phyloP scores from a whole-genome alignment of 331 rosid species.

The Prunus yedoensis region DNA sequence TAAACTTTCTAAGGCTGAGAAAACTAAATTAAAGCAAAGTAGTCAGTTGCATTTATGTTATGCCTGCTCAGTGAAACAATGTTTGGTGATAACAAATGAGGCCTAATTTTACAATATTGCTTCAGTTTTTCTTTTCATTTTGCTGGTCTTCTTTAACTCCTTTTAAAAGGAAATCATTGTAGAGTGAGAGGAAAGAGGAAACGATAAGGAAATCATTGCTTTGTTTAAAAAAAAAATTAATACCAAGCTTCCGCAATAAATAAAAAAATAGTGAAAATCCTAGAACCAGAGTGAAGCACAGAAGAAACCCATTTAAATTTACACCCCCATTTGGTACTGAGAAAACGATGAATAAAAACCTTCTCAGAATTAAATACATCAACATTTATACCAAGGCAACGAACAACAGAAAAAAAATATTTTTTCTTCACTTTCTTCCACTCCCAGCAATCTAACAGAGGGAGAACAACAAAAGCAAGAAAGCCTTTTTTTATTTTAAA shows the following conservation, averaged over 20 bases:
- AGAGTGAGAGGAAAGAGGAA: background rate
- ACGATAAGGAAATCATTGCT: conserved; percentile 3
- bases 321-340: conserved; percentile 6
- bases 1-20: background rate
- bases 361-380: background rate
- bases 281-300: conserved; percentile 16
- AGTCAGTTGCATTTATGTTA: conserved; percentile 7
- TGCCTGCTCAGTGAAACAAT: conserved; percentile 5
- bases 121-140: background rate
- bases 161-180: conserved; percentile 26
- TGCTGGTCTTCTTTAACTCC: conserved; percentile 20
- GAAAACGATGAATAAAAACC: conserved; percentile 7
- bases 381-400: background rate
- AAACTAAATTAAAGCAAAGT: background rate
- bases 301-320: background rate
- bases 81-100: background rate
- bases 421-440: background rate
- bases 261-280: background rate
- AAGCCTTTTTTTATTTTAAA: background rate
- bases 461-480: conserved; percentile 3
- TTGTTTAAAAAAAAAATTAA: background rate
- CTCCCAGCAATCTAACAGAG: conserved; percentile 30
- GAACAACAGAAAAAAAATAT: background rate
- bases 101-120: conserved; percentile 24
- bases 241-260: background rate